A percentile compares a stretch with the other conserved stretches of the same genome.
Evolutionary conservation across 805 yeast species (phyloP).

Genomic region (Candida hispaniensis): DNA sequence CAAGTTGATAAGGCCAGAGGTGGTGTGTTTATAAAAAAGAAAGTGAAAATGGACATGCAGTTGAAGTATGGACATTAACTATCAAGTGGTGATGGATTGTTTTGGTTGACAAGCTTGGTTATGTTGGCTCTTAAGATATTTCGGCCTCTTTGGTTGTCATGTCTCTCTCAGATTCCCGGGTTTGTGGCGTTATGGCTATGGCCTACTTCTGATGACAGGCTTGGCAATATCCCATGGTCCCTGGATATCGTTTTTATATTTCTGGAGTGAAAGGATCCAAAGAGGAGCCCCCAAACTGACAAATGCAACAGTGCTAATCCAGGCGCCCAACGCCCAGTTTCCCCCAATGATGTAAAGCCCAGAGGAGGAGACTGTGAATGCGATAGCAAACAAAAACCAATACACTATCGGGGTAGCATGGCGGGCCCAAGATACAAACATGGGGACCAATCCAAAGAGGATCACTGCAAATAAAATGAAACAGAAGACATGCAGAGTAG

Average conservation of each 20-base stretch:
- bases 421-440: slow-evolving; percentile 52
- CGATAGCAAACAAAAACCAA: slow-evolving; percentile 22
- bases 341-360: slow-evolving; percentile 35
- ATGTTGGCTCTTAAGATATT: too few species aligned
- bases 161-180: too few species aligned
- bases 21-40: too few species aligned
- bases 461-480: slow-evolving; percentile 68
- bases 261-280: slow-evolving; percentile 60
- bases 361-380: slow-evolving; percentile 20
- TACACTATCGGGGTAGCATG: slow-evolving; percentile 26
- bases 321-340: slow-evolving; percentile 33
- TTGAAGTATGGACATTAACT: too few species aligned
- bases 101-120: too few species aligned
- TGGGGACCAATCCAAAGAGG: slow-evolving; percentile 60
- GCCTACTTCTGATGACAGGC: slow-evolving; percentile 39
- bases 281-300: slow-evolving; percentile 53
- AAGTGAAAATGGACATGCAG: too few species aligned
- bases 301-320: slow-evolving; percentile 40
- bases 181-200: too few species aligned
- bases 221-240: slow-evolving; percentile 92
- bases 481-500: slow-evolving; percentile 70
- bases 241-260: slow-evolving; percentile 70
- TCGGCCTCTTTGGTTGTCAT: too few species aligned
- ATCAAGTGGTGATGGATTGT: too few species aligned
- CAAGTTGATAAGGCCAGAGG: too few species aligned